Percentiles rank a stretch among this genome's conserved stretches.
These are phyloP conservation scores for Colletotrichum nymphaeae DNA, from an alignment of 2,329 filamentous ascomycete species.

Conservation along the genomic window DNA sequence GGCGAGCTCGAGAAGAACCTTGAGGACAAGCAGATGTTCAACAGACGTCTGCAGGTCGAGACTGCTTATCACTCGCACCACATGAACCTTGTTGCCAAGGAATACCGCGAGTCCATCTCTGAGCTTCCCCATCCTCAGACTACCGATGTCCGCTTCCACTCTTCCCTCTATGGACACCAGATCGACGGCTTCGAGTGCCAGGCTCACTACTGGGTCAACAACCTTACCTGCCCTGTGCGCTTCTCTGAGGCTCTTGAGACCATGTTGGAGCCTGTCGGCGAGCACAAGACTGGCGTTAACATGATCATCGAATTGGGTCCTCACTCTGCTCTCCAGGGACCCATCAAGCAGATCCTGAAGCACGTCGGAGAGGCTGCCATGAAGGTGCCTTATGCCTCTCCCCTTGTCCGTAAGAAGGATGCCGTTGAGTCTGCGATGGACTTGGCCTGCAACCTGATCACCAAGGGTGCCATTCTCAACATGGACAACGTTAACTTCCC, in stretches of 20 bases:
- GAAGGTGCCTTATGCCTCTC: conserved; percentile 56
- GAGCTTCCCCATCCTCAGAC: conserved; percentile 49
- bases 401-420: conserved; percentile 63
- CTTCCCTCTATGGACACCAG: conserved; percentile 56
- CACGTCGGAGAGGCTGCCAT: conserved; percentile 50
- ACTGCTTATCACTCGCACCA: conserved; percentile 66
- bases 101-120: conserved; percentile 51
- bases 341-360: conserved; percentile 62
- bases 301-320: conserved; percentile 63
- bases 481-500: conserved; percentile 61
- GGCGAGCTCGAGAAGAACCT: conserved; percentile 47
- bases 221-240: conserved; percentile 52
- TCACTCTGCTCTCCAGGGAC: conserved; percentile 60
- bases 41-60: conserved; percentile 60
- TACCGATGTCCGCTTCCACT: conserved; percentile 55
- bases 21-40: conserved; percentile 54
- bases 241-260: conserved; percentile 56
- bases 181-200: conserved; percentile 47
- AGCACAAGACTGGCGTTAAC: conserved; percentile 52
- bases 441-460: conserved; percentile 56
- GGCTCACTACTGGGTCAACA: conserved; percentile 57
- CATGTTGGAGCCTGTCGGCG: conserved; percentile 46
- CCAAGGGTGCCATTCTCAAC: conserved; percentile 56
- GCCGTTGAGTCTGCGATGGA: conserved; percentile 58
- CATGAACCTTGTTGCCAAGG: conserved; percentile 59